Percentiles rank a stretch among this genome's conserved stretches.
Conservation (phyloP, 148 eudicot species). For the Agrostemma githago region DNA sequence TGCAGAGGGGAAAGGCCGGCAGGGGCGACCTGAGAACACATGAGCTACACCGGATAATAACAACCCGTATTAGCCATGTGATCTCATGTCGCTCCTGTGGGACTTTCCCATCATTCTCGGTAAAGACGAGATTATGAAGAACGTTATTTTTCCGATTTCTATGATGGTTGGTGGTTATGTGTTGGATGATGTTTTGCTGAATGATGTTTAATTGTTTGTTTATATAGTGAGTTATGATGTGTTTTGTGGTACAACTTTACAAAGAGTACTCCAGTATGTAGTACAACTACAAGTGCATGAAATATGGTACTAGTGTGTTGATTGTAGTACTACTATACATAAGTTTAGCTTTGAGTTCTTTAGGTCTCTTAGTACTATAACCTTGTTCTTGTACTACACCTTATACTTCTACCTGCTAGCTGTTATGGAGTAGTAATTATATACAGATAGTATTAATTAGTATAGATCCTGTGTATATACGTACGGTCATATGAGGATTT, state of each 20-base stretch:
- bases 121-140: background rate
- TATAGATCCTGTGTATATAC: too few species aligned
- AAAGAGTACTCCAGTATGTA: too few species aligned
- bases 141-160: background rate
- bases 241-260: background rate
- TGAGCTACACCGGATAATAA: slow-evolving; percentile 2
- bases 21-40: slow-evolving; percentile 97
- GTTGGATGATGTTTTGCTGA: too few species aligned
- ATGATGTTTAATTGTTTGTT: background rate
- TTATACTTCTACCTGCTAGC: too few species aligned
- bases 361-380: background rate
- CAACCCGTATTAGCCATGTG: slow-evolving; percentile 19
- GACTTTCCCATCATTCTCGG: slow-evolving; percentile 25
- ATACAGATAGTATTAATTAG: too few species aligned
- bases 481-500: too few species aligned
- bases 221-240: background rate
- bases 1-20: slow-evolving; percentile 38
- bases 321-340: background rate
- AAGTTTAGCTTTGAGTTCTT: background rate
- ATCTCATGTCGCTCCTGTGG: slow-evolving; percentile 37
- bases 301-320: background rate
- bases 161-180: background rate
- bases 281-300: background rate
- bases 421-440: background rate
- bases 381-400: background rate